phyloP scores from a whole-genome alignment of 345 rosid species.

The Citropsis articulata region DNA sequence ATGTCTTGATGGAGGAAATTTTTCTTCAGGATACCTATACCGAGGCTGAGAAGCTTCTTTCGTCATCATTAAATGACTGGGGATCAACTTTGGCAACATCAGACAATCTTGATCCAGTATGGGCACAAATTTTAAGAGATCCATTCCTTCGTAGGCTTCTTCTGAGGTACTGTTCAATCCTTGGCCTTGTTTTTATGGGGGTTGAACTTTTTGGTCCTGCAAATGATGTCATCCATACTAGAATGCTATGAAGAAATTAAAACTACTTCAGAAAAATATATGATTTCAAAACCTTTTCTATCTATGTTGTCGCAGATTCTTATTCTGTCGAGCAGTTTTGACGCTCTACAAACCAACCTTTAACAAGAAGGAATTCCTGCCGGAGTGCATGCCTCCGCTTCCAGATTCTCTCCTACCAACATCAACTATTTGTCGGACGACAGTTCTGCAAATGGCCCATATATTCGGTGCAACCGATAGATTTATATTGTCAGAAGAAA shows the following conservation, averaged over 20 bases:
- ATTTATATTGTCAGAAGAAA: slow-evolving; percentile 54
- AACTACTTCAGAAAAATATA: neutral
- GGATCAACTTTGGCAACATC: slow-evolving; percentile 67
- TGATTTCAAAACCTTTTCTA: neutral
- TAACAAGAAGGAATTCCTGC: slow-evolving; percentile 61
- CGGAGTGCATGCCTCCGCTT: slow-evolving; percentile 72
- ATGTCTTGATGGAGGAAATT: slow-evolving; percentile 11
- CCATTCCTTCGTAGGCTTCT: slow-evolving; percentile 86
- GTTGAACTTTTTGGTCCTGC: neutral
- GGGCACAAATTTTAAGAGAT: slow-evolving; percentile 85
- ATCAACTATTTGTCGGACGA: slow-evolving; percentile 36
- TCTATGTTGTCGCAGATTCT: slow-evolving; percentile 49
- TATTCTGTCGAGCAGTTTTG: slow-evolving; percentile 73
- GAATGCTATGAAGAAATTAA: neutral
- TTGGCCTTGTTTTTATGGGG: neutral
- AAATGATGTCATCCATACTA: neutral
- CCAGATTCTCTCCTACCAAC: slow-evolving; percentile 52
- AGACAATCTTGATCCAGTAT: slow-evolving; percentile 75
- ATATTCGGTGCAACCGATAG: slow-evolving; percentile 50
- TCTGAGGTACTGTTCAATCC: slow-evolving; percentile 53
- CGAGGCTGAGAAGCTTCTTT: slow-evolving; percentile 70
- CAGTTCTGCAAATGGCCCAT: slow-evolving; percentile 59
- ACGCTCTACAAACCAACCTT: slow-evolving; percentile 45
- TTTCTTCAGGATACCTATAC: slow-evolving; percentile 50
- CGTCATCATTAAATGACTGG: slow-evolving; percentile 74